A percentile compares a stretch with the other conserved stretches of the same genome.
Evolutionary conservation across 179 eudicot species (phyloP).

Genomic region (Silene noctiflora): DNA sequence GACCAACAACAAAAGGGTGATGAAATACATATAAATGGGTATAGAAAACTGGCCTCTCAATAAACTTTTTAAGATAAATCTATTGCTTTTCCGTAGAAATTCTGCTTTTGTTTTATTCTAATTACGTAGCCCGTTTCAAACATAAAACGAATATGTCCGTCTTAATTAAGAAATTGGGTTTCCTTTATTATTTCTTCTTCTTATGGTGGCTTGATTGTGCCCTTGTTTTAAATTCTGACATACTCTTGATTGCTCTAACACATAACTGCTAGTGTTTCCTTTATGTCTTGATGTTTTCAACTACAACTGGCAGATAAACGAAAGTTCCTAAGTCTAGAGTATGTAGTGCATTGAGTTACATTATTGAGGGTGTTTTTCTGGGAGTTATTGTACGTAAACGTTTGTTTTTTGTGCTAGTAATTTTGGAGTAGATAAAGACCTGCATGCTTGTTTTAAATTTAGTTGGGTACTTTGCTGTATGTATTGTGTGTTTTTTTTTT

Average conservation of each 20-base stretch:
- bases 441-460: too few relatives aligned
- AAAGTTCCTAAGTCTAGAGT: slow-evolving; percentile 13
- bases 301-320: slow-evolving; percentile 23
- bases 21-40: too few relatives aligned
- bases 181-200: not conserved
- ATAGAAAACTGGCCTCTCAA: too few relatives aligned
- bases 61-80: too few relatives aligned
- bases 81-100: too few relatives aligned
- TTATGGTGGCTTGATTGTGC: slow-evolving; percentile 18
- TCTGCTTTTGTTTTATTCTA: too few relatives aligned
- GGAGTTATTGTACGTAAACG: not conserved
- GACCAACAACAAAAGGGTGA: too few relatives aligned
- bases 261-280: slow-evolving; percentile 22
- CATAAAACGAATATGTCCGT: too few relatives aligned
- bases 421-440: too few relatives aligned
- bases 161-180: not conserved
- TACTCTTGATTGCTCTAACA: slow-evolving; percentile 31
- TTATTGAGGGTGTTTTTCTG: not conserved
- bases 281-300: slow-evolving; percentile 21
- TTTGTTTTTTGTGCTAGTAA: not conserved
- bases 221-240: slow-evolving; percentile 29
- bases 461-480: too few relatives aligned
- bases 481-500: too few relatives aligned
- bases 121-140: too few relatives aligned
- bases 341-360: not conserved